Percentiles rank a stretch among this genome's conserved stretches.
These are phyloP conservation scores for Arabidopsis suecica DNA, from an alignment of 345 rosid species.

Conservation along the genomic window DNA sequence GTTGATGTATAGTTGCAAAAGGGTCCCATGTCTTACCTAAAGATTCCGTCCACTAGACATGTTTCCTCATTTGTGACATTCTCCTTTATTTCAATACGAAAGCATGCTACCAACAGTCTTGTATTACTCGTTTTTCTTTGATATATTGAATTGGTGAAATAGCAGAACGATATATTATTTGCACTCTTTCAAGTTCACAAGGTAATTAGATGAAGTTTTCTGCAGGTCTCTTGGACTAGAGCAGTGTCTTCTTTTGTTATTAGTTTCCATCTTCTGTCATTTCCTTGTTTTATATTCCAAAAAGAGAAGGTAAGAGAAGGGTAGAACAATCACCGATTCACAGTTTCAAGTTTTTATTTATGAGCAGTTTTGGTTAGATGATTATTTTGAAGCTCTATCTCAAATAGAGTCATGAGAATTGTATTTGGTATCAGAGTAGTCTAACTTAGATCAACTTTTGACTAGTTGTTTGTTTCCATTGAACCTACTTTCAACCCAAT, in stretches of 20 bases:
- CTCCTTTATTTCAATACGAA: slow-evolving; percentile 29
- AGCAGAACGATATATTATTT: neutral
- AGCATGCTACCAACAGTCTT: slow-evolving; percentile 24
- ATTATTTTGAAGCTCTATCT: neutral
- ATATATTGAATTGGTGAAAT: slow-evolving; percentile 16
- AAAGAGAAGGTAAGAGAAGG: slow-evolving; percentile 13
- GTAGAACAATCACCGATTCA: slow-evolving; percentile 8
- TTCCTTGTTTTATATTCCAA: neutral
- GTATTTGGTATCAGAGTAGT: slow-evolving; percentile 28
- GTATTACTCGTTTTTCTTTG: slow-evolving; percentile 10
- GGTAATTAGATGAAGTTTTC: slow-evolving; percentile 18
- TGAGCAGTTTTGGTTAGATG: slow-evolving; percentile 32
- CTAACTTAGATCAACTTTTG: slow-evolving; percentile 35
- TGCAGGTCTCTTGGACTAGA: slow-evolving; percentile 26
- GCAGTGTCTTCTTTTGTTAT: slow-evolving; percentile 16
- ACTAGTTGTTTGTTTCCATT: slow-evolving; percentile 23
- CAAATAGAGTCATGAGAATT: slow-evolving; percentile 33
- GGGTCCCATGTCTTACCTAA: slow-evolving; percentile 35
- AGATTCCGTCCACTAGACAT: slow-evolving; percentile 32
- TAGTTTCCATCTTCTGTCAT: slow-evolving; percentile 1
- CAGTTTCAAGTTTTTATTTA: neutral
- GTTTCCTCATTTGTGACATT: slow-evolving; percentile 38
- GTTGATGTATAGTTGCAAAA: slow-evolving; percentile 34
- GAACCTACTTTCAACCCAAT: slow-evolving; percentile 46
- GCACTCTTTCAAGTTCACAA: slow-evolving; percentile 18